Base-by-base conservation (phyloP, 805 yeast species). In the Starmerella vitae region DNA sequence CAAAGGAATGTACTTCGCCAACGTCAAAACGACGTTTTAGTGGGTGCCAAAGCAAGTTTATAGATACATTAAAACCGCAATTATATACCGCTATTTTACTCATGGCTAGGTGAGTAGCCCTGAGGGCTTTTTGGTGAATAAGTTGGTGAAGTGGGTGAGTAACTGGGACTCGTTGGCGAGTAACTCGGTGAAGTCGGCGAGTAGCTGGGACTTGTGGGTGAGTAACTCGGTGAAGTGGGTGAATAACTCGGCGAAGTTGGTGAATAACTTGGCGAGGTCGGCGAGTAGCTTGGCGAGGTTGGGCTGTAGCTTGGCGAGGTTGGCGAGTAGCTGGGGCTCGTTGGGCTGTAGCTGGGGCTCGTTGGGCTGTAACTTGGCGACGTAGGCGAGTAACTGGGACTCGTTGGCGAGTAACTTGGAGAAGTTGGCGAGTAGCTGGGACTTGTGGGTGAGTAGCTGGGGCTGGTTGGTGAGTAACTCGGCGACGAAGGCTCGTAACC, bases 1-100 rank as follows among this genome's bases (percentile, higher is more conserved):
- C 78, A 84, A 77, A 75, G 96, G 70, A 76, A 95, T 67, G 72
- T 80, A 43, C 67, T 86, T 60, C 73, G 94, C 65, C 81, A 83
- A 14, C 44, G 57, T 3, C 41, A 47, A 14, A 47, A 40, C n/a
- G 49, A 47, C 18, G 55, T 40, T 15, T 34, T 37, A 8, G 54
- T 5, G 82, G 74, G n/a, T n/a, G n/a, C n/a, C n/a, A n/a, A n/a
- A n/a, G n/a, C n/a, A n/a, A n/a, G n/a, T n/a, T n/a, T n/a, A n/a
- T n/a, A n/a, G n/a, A n/a, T n/a, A n/a, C n/a, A n/a, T n/a, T n/a
- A n/a, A n/a, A n/a, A n/a, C n/a, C n/a, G n/a, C n/a, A n/a, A n/a
- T n/a, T n/a, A n/a, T n/a, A n/a, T n/a, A n/a, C n/a, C n/a, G n/a
- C n/a, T n/a, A n/a, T n/a, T n/a, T n/a, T n/a, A n/a, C n/a, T n/a